phyloP scores from a whole-genome alignment of 805 yeast genomes.

The Saccharomyces jurei region DNA sequence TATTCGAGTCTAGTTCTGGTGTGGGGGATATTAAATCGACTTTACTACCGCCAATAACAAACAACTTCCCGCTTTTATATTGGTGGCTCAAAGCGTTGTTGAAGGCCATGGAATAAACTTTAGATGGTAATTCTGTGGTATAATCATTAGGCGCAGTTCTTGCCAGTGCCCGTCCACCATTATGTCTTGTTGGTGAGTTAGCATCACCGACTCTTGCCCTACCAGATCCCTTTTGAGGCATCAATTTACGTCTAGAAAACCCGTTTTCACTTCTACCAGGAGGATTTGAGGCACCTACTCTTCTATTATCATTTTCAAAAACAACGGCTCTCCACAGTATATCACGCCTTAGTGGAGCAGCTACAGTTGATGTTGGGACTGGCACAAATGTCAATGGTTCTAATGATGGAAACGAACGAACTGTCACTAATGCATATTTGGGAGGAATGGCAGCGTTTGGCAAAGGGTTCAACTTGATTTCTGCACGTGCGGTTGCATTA shows the following conservation, averaged over 20 bases:
- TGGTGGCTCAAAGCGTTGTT: slow-evolving; percentile 76
- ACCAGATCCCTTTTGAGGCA: slow-evolving; percentile 91
- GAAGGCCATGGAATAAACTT: slow-evolving; percentile 68
- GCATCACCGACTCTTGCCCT: slow-evolving; percentile 94
- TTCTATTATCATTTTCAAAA: slow-evolving; percentile 78
- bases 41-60: slow-evolving; percentile 52
- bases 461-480: slow-evolving; percentile 1
- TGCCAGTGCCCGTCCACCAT: slow-evolving; percentile 85
- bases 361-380: slow-evolving; percentile 61
- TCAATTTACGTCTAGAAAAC: slow-evolving; percentile 71
- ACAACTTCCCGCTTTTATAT: slow-evolving; percentile 66
- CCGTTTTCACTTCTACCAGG: slow-evolving; percentile 82
- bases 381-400: slow-evolving; percentile 78
- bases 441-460: slow-evolving; percentile 44
- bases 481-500: slow-evolving; percentile 1
- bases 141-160: slow-evolving; percentile 86
- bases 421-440: slow-evolving; percentile 62
- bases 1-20: slow-evolving; percentile 17
- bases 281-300: slow-evolving; percentile 85
- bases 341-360: slow-evolving; percentile 79
- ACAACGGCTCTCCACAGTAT: slow-evolving; percentile 90
- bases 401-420: slow-evolving; percentile 80
- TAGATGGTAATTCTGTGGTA: slow-evolving; percentile 65
- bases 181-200: slow-evolving; percentile 84
- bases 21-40: slow-evolving; percentile 12